A percentile compares a stretch with the other conserved stretches of the same genome.
Conservation (phyloP, 1,284 basidiomycete species). For the Leccinum subfulvum region DNA sequence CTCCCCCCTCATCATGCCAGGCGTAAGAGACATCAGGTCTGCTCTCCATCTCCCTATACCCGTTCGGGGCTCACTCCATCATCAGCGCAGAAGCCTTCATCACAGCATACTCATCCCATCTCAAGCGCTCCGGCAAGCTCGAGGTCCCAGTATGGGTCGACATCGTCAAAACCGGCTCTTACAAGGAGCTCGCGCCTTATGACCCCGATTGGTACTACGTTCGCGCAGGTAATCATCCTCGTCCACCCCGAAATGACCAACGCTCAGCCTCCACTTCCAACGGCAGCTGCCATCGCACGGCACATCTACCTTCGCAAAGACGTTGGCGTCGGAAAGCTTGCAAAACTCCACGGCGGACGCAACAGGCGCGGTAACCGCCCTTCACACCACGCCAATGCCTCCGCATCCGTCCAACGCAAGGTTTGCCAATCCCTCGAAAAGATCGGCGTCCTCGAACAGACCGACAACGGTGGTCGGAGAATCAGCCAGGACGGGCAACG, state of each 20-base stretch:
- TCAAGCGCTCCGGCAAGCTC: conserved; percentile 95
- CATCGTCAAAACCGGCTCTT: conserved; percentile 97
- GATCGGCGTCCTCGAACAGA: conserved; percentile 96
- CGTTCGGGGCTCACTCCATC: neutral
- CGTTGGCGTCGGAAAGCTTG: conserved; percentile 93
- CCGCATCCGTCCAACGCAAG: conserved; percentile 86
- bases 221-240: conserved; percentile 72
- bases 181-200: conserved; percentile 98
- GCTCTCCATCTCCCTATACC: conserved; percentile 21
- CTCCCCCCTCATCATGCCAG: conserved; percentile 72
- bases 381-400: conserved; percentile 89
- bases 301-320: conserved; percentile 99
- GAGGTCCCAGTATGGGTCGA: conserved; percentile 99
- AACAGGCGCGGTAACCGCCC: conserved; percentile 95
- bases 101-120: conserved; percentile 87
- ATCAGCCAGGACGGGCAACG: conserved; percentile 97
- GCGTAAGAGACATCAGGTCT: conserved; percentile 89
- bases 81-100: conserved; percentile 88
- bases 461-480: conserved; percentile 91
- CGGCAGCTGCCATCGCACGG: conserved; percentile 88
- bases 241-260: conserved; percentile 24
- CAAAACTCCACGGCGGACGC: conserved; percentile 96
- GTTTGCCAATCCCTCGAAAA: conserved; percentile 97
- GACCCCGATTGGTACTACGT: conserved; percentile 99
- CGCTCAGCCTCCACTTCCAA: conserved; percentile 1